Conservation (phyloP, 257 asterid genomes). For the Solanum corneliomulleri region DNA sequence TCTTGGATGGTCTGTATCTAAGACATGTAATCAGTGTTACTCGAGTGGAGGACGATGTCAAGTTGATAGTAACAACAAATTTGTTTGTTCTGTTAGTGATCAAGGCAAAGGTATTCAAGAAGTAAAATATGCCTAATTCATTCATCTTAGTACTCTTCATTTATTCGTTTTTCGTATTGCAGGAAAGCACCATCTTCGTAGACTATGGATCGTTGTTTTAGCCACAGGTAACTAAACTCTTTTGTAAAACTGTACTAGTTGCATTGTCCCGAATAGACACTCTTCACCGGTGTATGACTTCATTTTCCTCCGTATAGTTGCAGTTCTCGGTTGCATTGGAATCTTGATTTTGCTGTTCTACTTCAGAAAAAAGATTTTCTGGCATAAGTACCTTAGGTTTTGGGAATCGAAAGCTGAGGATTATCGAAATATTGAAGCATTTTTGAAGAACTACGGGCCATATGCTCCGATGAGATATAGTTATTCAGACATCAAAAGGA, state of each 20-base stretch:
- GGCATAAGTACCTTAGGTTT: not conserved
- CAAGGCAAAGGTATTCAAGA: not conserved
- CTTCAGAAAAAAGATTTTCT: not conserved
- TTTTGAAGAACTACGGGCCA: not conserved
- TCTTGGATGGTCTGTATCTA: not conserved
- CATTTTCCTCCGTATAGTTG: not conserved
- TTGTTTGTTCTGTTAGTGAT: not conserved
- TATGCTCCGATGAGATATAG: conserved; percentile 7
- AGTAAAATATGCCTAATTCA: not conserved
- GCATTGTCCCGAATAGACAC: not conserved
- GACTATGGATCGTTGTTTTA: not conserved
- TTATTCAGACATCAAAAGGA: conserved; percentile 13
- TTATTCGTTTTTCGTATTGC: not conserved
- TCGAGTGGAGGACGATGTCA: not conserved
- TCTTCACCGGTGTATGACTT: not conserved
- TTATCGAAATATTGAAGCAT: not conserved
- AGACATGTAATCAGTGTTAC: not conserved
- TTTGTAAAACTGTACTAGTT: not conserved
- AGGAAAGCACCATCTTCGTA: not conserved
- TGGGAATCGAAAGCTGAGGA: not conserved
- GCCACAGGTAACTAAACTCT: not conserved
- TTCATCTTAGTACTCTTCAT: not conserved
- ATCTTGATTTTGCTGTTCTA: not conserved
- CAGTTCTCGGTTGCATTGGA: not conserved
- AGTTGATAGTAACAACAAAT: not conserved